These are phyloP conservation scores for Inga laurina DNA, from an alignment of 306 rosid species.

Conservation along the genomic window DNA sequence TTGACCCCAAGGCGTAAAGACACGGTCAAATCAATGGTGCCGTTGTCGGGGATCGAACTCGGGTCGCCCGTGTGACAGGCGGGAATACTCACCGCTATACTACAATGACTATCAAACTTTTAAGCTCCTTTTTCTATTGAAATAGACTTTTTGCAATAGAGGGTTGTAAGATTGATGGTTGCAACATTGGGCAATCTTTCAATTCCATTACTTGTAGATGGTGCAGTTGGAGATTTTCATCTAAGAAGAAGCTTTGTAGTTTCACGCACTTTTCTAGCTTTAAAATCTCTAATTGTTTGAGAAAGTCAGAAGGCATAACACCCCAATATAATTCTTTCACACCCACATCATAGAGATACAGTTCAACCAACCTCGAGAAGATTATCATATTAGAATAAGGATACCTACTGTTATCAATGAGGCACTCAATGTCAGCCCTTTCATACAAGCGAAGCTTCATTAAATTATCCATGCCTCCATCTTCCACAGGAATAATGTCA, in stretches of 20 bases:
- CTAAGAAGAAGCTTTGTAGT: neutral
- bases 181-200: neutral
- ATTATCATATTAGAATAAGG: neutral
- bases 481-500: slow-evolving; percentile 8
- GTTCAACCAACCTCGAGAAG: slow-evolving; percentile 9
- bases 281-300: neutral
- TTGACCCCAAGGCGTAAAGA: no score
- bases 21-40: no score
- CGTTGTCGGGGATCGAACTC: no score
- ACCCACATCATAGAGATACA: neutral
- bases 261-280: neutral
- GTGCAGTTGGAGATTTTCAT: neutral
- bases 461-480: slow-evolving; percentile 1
- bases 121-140: no score
- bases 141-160: neutral
- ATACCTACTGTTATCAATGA: neutral
- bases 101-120: no score
- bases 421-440: neutral
- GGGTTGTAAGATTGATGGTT: neutral
- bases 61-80: no score
- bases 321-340: neutral
- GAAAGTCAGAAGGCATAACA: neutral
- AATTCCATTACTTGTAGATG: neutral
- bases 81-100: no score
- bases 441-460: neutral